Conservation (phyloP, 2,329 filamentous ascomycete genomes). For the Malbranchea zuffiana region DNA sequence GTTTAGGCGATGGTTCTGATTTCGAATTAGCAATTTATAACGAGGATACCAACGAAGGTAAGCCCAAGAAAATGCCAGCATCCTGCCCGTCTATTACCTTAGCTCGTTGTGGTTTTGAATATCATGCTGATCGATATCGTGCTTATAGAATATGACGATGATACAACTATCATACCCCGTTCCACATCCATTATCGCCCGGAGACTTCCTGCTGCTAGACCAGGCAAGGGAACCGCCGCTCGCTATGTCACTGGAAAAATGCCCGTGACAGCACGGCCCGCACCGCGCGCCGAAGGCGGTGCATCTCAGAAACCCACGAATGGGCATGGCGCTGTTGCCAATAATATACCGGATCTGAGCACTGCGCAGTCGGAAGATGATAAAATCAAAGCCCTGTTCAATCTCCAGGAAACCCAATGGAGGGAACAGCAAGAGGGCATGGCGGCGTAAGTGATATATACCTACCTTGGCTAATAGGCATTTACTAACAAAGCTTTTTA, state of each 20-base stretch:
- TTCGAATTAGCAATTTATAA: conserved; percentile 93
- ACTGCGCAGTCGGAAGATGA: conserved; percentile 85
- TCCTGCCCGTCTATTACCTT: conserved; percentile 1
- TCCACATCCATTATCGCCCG: conserved; percentile 88
- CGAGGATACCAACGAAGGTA: conserved; percentile 83
- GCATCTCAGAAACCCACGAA: conserved; percentile 27
- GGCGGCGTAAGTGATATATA: conserved; percentile 52
- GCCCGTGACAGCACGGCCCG: conserved; percentile 76
- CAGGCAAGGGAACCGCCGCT: conserved; percentile 79
- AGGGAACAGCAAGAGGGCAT: conserved; percentile 86
- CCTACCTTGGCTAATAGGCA: conserved; percentile 21
- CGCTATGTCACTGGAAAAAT: conserved; percentile 95
- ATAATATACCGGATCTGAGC: conserved; percentile 56
- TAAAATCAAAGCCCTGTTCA: conserved; percentile 84
- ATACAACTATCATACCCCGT: conserved; percentile 91
- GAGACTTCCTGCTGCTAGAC: conserved; percentile 70
- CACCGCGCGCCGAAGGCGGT: conserved; percentile 53
- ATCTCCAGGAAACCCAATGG: conserved; percentile 83
- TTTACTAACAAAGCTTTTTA: conserved; percentile 2
- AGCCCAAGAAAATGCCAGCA: conserved; percentile 28
- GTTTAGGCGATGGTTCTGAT: conserved; percentile 87
- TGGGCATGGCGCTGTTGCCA: conserved; percentile 31
- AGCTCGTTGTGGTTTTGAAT: conserved; percentile 3
- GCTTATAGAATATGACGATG: conserved; percentile 79
- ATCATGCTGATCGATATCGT: conserved; percentile 18